Base-by-base conservation (phyloP, 352 stramenopile species). In the Albugo candida region DNA sequence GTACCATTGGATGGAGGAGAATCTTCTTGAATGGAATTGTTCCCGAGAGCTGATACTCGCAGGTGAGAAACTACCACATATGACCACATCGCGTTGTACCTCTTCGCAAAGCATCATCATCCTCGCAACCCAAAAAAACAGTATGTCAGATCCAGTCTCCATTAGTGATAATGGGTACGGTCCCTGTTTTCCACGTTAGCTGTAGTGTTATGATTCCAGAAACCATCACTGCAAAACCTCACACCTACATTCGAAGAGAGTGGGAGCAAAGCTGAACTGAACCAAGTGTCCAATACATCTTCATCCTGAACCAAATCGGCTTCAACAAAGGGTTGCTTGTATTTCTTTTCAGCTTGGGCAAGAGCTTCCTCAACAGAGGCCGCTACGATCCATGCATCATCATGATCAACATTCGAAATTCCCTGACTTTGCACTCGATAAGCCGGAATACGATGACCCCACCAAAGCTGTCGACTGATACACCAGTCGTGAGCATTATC, bases 271-370 rank as follows among this genome's bases (percentile, higher is more conserved):
- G 91, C 95, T 16, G 91, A 97, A 47, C 81, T 97, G 65, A 99
- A 99, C 95, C 96, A 99, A 10, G 95, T 99, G 63, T 99, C 96
- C n/a, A 99, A 77, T 34, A 99, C 96, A 59, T 99, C 96, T 38
- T 86, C 71, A 63, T 99, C 96, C 58, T 98, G 91, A 48, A 96
- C 75, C 19, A 99, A 62, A 18, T 81, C 62, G 36, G 95, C 64
- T 35, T 93, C 63, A 17, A 75, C 59, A 16, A 76, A 56, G 17
- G 64, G 48, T 24, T 71, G 79, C 20, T 75, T 75, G 19, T 97
- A 70, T 20, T 82, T 63, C 31, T 60, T 54, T n/a, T 86, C 67
- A 2, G 94, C 94, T 48, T 96, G 92, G 14, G 62, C 52, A 11
- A 76, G 69, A 10, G 95, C 95, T 47, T 97, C 92, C 16, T 79